A percentile compares a stretch with the other conserved stretches of the same genome.
Evolutionary conservation across 306 rosid species (phyloP).

Genomic region (Crotalaria pallida): DNA sequence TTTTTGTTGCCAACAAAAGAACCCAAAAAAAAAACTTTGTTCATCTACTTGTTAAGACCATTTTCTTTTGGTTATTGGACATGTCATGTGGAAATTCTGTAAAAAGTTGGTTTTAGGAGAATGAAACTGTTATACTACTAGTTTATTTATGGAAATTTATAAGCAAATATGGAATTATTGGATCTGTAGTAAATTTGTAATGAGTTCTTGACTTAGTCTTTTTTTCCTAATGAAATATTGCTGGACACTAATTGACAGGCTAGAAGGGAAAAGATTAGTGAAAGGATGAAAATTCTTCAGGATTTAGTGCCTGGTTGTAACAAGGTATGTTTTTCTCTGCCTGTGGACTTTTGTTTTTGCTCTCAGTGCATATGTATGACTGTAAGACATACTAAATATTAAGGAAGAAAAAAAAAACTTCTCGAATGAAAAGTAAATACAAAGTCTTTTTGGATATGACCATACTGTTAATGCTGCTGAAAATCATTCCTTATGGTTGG

Average conservation of each 20-base stretch:
- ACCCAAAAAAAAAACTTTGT: background rate
- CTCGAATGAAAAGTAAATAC: background rate
- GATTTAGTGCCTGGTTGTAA: constrained; percentile 95
- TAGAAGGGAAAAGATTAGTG: constrained; percentile 92
- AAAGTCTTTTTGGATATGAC: constrained; percentile 1
- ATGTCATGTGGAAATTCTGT: background rate
- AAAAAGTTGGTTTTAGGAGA: constrained; percentile 5
- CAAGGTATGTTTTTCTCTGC: constrained; percentile 50
- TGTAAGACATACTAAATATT: background rate
- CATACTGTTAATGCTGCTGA: background rate
- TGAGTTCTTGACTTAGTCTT: constrained; percentile 16
- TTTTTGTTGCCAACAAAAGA: too few species aligned
- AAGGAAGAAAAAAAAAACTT: background rate
- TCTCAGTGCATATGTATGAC: background rate
- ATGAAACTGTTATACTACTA: background rate
- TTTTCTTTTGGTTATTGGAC: background rate
- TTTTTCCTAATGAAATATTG: constrained; percentile 24
- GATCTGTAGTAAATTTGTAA: constrained; percentile 18
- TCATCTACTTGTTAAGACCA: background rate
- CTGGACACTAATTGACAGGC: constrained; percentile 60
- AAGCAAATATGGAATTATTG: background rate
- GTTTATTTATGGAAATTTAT: background rate
- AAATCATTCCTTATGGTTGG: background rate
- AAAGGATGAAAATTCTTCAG: constrained; percentile 91
- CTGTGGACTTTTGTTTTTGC: constrained; percentile 12